Evolutionary conservation across 2,329 filamentous ascomycete species (phyloP).

Genomic region (Phyllosticta citriasiana): DNA sequence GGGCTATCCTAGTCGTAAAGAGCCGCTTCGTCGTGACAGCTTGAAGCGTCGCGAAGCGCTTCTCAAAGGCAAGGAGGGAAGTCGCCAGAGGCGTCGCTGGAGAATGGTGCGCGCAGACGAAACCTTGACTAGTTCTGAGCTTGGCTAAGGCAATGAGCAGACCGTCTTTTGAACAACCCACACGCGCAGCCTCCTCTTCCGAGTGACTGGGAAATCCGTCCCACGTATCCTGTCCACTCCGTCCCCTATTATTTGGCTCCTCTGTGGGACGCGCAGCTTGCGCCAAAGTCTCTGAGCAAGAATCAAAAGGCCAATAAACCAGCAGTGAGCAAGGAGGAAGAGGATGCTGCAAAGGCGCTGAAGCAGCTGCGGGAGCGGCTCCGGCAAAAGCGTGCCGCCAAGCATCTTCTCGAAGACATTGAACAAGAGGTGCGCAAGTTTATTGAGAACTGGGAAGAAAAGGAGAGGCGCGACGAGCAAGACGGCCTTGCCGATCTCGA

Average conservation of each 20-base stretch:
- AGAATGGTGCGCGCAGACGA: constrained; percentile 58
- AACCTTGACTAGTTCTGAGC: background rate
- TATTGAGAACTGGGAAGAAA: constrained; percentile 52
- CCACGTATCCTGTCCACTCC: constrained; percentile 66
- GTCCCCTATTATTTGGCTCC: constrained; percentile 86
- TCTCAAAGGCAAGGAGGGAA: constrained; percentile 85
- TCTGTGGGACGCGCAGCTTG: constrained; percentile 61
- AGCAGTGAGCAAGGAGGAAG: constrained; percentile 30
- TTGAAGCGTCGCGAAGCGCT: constrained; percentile 61
- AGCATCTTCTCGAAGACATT: constrained; percentile 68
- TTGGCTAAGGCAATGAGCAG: constrained; percentile 35
- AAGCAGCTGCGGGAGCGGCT: constrained; percentile 70
- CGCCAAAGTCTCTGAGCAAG: constrained; percentile 35
- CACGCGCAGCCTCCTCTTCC: constrained; percentile 74
- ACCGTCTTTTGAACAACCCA: constrained; percentile 77
- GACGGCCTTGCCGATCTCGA: constrained; percentile 36
- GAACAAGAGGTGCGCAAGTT: constrained; percentile 78
- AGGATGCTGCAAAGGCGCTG: constrained; percentile 49
- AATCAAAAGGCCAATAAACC: constrained; percentile 25
- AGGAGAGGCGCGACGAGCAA: constrained; percentile 34
- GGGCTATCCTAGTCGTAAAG: constrained; percentile 41
- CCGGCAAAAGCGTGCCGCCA: constrained; percentile 70
- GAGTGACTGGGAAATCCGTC: constrained; percentile 71
- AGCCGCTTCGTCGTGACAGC: constrained; percentile 50
- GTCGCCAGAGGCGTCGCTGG: constrained; percentile 76